Percentiles rank a stretch among this genome's conserved stretches.
phyloP scores from a whole-genome alignment of 2,329 filamentous ascomycete genomes.

The Gyromitra esculenta region DNA sequence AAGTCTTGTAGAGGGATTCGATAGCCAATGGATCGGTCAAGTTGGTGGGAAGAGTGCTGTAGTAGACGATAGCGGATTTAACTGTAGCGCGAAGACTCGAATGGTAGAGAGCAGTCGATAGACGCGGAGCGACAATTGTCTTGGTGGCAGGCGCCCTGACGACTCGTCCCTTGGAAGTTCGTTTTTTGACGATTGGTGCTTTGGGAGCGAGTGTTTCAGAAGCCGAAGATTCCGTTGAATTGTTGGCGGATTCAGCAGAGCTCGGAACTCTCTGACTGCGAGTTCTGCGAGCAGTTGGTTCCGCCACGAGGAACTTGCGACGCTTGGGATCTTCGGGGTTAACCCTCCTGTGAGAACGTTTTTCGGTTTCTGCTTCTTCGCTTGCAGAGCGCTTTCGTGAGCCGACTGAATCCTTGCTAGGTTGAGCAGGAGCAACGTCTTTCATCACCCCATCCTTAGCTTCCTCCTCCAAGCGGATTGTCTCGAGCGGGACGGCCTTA shows the following conservation, averaged over 20 bases:
- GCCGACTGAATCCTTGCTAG: background rate
- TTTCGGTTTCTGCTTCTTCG: conserved; percentile 5
- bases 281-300: conserved; percentile 16
- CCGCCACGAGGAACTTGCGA: conserved; percentile 5
- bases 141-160: background rate
- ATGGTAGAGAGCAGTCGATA: background rate
- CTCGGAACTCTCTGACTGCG: conserved; percentile 11
- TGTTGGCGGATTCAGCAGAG: background rate
- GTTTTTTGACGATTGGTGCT: background rate
- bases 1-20: conserved; percentile 35
- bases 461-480: background rate
- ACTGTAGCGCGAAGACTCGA: conserved; percentile 19
- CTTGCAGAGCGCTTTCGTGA: conserved; percentile 10
- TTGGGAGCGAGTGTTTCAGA: background rate
- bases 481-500: background rate
- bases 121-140: background rate
- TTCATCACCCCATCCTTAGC: background rate
- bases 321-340: background rate
- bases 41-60: conserved; percentile 32
- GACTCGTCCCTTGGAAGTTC: background rate
- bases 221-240: background rate
- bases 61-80: conserved; percentile 21
- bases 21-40: conserved; percentile 19
- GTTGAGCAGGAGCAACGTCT: background rate
- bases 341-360: conserved; percentile 3